A percentile compares a stretch with the other conserved stretches of the same genome.
Evolutionary conservation across 306 rosid genomes (phyloP).

Genomic region (Ormosia emarginata): DNA sequence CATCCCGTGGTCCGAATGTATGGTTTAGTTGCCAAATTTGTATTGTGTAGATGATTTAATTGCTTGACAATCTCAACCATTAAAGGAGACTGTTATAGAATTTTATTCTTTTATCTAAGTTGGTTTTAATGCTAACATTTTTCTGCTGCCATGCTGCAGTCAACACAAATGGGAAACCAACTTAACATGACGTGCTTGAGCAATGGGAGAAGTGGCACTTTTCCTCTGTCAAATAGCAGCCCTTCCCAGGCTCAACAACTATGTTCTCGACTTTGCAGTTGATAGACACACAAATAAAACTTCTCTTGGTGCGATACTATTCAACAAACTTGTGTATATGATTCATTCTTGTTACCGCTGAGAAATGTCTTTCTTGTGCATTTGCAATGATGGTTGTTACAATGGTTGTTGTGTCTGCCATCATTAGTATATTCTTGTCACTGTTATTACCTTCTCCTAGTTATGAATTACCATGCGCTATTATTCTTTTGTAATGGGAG

Average conservation of each 20-base stretch:
- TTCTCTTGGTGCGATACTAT: neutral
- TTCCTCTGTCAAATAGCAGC: slow-evolving; percentile 7
- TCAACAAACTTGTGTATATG: neutral
- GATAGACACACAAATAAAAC: neutral
- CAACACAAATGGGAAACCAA: slow-evolving; percentile 34
- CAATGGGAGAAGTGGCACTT: slow-evolving; percentile 30
- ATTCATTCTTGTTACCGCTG: neutral
- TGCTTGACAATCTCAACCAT: neutral
- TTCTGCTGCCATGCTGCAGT: slow-evolving; percentile 26
- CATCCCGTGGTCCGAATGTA: neutral
- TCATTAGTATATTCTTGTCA: neutral
- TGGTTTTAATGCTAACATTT: neutral
- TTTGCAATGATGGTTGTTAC: neutral
- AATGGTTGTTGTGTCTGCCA: neutral
- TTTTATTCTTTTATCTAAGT: neutral
- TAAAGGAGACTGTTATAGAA: neutral
- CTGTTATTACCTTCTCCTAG: neutral
- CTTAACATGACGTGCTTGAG: slow-evolving; percentile 40
- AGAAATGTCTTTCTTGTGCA: neutral
- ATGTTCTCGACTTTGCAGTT: slow-evolving; percentile 35
- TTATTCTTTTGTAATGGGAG: neutral
- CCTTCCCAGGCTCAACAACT: slow-evolving; percentile 22
- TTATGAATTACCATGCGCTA: neutral
- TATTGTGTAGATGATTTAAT: neutral
- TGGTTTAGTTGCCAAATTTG: neutral